These are phyloP conservation scores for Suillus luteus DNA, from an alignment of 768 basidiomycete genomes.

Conservation along the genomic window DNA sequence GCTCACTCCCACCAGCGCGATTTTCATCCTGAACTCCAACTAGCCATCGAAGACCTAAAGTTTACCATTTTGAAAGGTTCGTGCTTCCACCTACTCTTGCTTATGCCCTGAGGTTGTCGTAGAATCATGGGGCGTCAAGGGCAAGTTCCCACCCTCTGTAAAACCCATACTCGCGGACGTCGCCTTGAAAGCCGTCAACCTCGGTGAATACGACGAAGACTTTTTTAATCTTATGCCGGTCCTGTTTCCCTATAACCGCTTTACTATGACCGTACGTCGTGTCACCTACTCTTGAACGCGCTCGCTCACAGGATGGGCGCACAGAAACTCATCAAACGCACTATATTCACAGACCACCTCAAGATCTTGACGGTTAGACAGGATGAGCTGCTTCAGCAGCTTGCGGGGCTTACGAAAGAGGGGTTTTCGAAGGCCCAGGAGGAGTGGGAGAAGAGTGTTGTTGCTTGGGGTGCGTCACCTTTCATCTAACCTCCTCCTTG, in stretches of 20 bases:
- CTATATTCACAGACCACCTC: constrained; percentile 77
- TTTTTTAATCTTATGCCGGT: constrained; percentile 89
- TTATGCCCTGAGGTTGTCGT: constrained; percentile 10
- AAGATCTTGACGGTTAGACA: constrained; percentile 66
- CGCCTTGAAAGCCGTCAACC: constrained; percentile 74
- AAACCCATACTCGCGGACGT: constrained; percentile 72
- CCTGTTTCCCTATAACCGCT: constrained; percentile 93
- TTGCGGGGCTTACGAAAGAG: constrained; percentile 60
- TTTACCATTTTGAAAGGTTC: constrained; percentile 59
- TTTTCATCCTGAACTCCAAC: constrained; percentile 74
- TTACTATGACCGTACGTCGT: constrained; percentile 79
- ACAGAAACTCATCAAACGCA: constrained; percentile 71
- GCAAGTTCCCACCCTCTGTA: constrained; percentile 84
- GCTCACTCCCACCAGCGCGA: constrained; percentile 42
- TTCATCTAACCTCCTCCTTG: neutral
- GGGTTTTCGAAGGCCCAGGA: constrained; percentile 71
- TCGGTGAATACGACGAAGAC: constrained; percentile 90
- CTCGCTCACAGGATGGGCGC: neutral
- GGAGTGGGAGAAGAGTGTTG: constrained; percentile 73
- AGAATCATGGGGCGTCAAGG: constrained; percentile 82
- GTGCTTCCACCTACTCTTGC: neutral
- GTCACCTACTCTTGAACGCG: neutral
- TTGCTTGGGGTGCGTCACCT: constrained; percentile 61
- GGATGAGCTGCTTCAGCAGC: constrained; percentile 63
- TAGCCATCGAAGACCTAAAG: constrained; percentile 60